Evolutionary conservation across 345 rosid species (phyloP).

Genomic region (Gossypium thurberi): DNA sequence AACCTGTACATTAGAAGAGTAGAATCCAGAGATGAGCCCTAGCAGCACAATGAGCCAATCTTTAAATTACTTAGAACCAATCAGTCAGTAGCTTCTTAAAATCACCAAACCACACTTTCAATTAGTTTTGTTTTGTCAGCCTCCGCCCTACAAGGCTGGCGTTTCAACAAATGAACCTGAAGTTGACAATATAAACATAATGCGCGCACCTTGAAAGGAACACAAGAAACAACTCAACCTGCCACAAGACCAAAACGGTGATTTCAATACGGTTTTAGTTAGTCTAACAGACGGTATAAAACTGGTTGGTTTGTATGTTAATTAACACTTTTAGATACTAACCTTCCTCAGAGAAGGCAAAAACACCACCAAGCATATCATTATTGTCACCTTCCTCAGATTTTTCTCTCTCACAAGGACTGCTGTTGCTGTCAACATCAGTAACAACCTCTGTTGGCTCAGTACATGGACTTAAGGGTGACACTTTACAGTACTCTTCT

Average conservation of each 20-base stretch:
- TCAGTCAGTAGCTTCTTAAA: constrained; percentile 42
- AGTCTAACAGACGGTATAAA: background rate
- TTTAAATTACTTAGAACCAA: constrained; percentile 29
- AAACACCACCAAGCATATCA: constrained; percentile 88
- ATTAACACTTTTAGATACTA: constrained; percentile 7
- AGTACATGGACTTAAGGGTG: constrained; percentile 19
- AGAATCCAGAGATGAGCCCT: constrained; percentile 27
- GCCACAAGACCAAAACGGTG: constrained; percentile 17
- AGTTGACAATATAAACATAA: background rate
- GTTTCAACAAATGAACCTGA: constrained; percentile 10
- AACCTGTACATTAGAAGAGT: constrained; percentile 49
- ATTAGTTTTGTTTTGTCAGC: constrained; percentile 31
- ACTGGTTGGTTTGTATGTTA: background rate
- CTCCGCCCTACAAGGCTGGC: constrained; percentile 25
- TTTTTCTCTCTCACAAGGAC: constrained; percentile 56
- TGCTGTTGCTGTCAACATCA: constrained; percentile 34
- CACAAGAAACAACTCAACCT: constrained; percentile 36
- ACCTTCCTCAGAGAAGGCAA: constrained; percentile 95
- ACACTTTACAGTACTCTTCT: constrained; percentile 53
- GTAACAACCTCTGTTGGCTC: constrained; percentile 35
- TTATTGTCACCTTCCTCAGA: constrained; percentile 67
- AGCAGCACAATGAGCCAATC: constrained; percentile 19
- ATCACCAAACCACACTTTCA: constrained; percentile 21
- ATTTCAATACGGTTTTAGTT: constrained; percentile 2
- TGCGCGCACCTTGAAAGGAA: background rate